A percentile compares a stretch with the other conserved stretches of the same genome.
These are phyloP conservation scores for Peronospora belbahrii DNA, from an alignment of 352 stramenopile genomes.

Conservation along the genomic window DNA sequence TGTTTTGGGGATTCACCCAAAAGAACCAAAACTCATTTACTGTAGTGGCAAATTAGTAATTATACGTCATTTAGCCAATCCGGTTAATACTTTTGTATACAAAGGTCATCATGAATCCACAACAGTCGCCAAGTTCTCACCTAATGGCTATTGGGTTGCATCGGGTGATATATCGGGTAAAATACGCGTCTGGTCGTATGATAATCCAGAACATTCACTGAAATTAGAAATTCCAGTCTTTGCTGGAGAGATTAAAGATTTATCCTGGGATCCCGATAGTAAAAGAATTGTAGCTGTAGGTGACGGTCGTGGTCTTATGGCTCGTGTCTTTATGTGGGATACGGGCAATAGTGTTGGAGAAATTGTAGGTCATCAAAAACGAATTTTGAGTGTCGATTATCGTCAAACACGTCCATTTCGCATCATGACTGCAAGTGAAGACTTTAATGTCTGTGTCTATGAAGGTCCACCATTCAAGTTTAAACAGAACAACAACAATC, in stretches of 20 bases:
- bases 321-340: slow-evolving; percentile 94
- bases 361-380: slow-evolving; percentile 91
- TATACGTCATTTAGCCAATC: slow-evolving; percentile 81
- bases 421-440: slow-evolving; percentile 92
- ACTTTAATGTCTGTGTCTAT: slow-evolving; percentile 93
- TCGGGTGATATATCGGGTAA: slow-evolving; percentile 87
- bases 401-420: slow-evolving; percentile 90
- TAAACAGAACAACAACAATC: slow-evolving; percentile 88
- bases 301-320: slow-evolving; percentile 71
- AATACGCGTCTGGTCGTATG: slow-evolving; percentile 94
- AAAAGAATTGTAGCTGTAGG: slow-evolving; percentile 90
- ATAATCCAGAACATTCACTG: slow-evolving; percentile 94
- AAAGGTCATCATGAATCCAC: slow-evolving; percentile 90
- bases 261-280: slow-evolving; percentile 93
- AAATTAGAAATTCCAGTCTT: slow-evolving; percentile 91
- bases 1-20: slow-evolving; percentile 72
- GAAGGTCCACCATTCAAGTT: slow-evolving; percentile 95
- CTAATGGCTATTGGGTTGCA: slow-evolving; percentile 92
- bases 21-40: slow-evolving; percentile 88
- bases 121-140: slow-evolving; percentile 91
- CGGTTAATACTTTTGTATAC: slow-evolving; percentile 90
- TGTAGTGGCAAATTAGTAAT: slow-evolving; percentile 88
- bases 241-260: slow-evolving; percentile 89
- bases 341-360: slow-evolving; percentile 93
- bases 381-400: slow-evolving; percentile 89